These are phyloP conservation scores for Heliamphora pulchella DNA, from an alignment of 179 eudicot genomes.

Conservation along the genomic window DNA sequence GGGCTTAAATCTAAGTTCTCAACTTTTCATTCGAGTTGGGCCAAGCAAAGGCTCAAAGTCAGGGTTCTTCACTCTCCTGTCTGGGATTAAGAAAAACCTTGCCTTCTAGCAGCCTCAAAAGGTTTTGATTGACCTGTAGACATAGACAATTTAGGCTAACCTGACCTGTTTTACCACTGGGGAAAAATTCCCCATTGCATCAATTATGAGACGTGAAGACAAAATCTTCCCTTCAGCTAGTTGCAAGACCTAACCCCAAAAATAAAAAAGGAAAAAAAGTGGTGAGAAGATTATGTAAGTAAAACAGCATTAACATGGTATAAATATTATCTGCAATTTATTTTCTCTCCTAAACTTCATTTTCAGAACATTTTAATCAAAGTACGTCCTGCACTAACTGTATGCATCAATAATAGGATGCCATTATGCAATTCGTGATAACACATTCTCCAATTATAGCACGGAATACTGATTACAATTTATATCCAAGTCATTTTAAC, in stretches of 20 bases:
- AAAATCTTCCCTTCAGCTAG: slow-evolving; percentile 57
- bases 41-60: too few species aligned
- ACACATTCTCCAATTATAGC: background rate
- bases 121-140: too few species aligned
- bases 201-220: slow-evolving; percentile 65
- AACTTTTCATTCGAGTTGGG: too few species aligned
- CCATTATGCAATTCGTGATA: background rate
- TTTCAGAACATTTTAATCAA: background rate
- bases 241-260: slow-evolving; percentile 55
- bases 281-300: background rate
- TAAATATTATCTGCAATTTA: background rate
- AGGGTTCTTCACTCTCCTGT: too few species aligned
- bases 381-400: background rate
- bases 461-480: background rate
- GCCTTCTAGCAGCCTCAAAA: too few species aligned
- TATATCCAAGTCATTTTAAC: background rate
- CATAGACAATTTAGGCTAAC: background rate
- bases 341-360: background rate
- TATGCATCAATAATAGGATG: background rate
- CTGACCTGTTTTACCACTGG: slow-evolving; percentile 90
- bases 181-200: slow-evolving; percentile 98
- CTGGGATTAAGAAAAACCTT: too few species aligned
- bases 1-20: too few species aligned
- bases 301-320: background rate
- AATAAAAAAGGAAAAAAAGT: background rate